Conservation (phyloP, 495 filamentous ascomycete species). For the Penicillium canescens region DNA sequence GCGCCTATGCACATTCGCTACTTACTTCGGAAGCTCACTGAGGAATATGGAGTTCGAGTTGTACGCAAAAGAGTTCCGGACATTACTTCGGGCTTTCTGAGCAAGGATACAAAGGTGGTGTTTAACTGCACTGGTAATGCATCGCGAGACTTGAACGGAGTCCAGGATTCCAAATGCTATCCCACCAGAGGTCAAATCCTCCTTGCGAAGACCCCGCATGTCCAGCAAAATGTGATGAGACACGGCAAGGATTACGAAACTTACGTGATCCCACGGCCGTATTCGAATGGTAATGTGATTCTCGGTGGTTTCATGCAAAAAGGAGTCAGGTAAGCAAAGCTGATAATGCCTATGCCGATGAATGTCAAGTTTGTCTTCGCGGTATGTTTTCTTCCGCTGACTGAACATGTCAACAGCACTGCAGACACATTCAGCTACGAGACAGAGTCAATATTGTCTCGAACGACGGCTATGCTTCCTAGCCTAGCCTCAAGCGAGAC, state of each 20-base stretch:
- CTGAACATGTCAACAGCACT: not conserved
- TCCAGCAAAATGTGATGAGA: slow-evolving; percentile 31
- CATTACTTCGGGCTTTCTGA: slow-evolving; percentile 23
- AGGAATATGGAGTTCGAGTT: slow-evolving; percentile 23
- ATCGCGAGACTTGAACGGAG: slow-evolving; percentile 22
- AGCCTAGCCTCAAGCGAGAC: slow-evolving; percentile 13
- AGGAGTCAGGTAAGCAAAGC: slow-evolving; percentile 10
- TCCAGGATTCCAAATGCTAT: slow-evolving; percentile 26
- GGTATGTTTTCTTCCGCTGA: not conserved
- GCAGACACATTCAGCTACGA: slow-evolving; percentile 13
- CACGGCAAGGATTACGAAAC: slow-evolving; percentile 36
- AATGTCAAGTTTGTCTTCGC: no score
- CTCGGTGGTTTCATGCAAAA: slow-evolving; percentile 35
- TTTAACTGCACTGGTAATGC: slow-evolving; percentile 34
- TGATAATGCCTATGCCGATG: no score
- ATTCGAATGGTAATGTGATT: slow-evolving; percentile 30
- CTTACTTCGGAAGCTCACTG: slow-evolving; percentile 3
- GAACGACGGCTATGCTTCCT: slow-evolving; percentile 22
- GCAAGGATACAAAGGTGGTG: slow-evolving; percentile 23
- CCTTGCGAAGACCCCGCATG: slow-evolving; percentile 32
- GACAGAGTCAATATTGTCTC: slow-evolving; percentile 27
- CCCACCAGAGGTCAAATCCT: slow-evolving; percentile 43
- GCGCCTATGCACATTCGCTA: slow-evolving; percentile 28
- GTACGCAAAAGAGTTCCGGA: slow-evolving; percentile 17
- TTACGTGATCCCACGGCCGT: slow-evolving; percentile 34